A percentile compares a stretch with the other conserved stretches of the same genome.
Evolutionary conservation across 2,329 filamentous ascomycete genomes (phyloP).

Genomic region (Pseudogymnoascus sp.): DNA sequence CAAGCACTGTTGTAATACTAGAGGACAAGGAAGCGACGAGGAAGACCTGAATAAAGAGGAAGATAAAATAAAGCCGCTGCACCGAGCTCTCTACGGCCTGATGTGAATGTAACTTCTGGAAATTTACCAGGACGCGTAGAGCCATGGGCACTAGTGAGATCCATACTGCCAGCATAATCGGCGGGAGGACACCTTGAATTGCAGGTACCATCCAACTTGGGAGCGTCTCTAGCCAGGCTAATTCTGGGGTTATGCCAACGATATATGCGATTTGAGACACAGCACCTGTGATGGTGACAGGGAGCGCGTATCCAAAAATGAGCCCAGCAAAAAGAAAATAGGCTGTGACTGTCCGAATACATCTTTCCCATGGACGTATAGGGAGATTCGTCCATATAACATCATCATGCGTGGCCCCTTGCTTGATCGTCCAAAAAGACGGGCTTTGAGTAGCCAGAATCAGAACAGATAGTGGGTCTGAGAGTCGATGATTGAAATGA

Average conservation of each 20-base stretch:
- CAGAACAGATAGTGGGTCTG: constrained; percentile 53
- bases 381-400: constrained; percentile 95
- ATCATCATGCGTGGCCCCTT: constrained; percentile 76
- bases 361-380: constrained; percentile 82
- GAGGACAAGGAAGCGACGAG: constrained; percentile 56
- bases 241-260: constrained; percentile 9
- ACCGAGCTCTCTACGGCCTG: constrained; percentile 33
- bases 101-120: constrained; percentile 21
- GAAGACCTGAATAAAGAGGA: constrained; percentile 62
- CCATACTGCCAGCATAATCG: constrained; percentile 9
- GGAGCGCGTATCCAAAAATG: constrained; percentile 13
- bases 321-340: constrained; percentile 45
- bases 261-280: constrained; percentile 15
- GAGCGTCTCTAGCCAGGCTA: constrained; percentile 12
- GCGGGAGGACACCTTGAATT: constrained; percentile 13
- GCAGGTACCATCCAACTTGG: constrained; percentile 11
- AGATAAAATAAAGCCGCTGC: constrained; percentile 60
- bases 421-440: constrained; percentile 11
- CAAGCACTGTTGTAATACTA: constrained; percentile 48
- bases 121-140: constrained; percentile 17
- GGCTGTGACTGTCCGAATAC: constrained; percentile 59
- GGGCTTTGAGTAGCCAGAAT: constrained; percentile 10
- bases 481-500: constrained; percentile 91
- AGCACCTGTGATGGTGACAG: constrained; percentile 14
- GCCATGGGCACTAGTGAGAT: constrained; percentile 14